Base-by-base conservation (phyloP, 2,329 filamentous ascomycete species). In the Botryosphaeria dothidea region DNA sequence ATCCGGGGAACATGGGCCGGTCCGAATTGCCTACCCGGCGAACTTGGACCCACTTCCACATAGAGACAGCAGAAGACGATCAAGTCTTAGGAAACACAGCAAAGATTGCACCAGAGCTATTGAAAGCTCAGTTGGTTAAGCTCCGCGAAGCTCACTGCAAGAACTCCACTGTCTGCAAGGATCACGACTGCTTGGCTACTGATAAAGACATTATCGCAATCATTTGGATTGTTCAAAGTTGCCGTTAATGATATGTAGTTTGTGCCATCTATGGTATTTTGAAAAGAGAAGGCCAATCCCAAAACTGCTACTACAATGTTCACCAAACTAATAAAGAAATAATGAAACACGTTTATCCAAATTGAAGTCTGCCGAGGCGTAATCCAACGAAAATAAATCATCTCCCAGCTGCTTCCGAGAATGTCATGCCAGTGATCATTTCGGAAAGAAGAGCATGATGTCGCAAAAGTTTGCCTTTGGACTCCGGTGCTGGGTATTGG, bases 181-280 rank as follows among this genome's bases (percentile, higher is more conserved):
- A n/a, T n/a, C n/a, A n/a, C n/a, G n/a, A n/a, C n/a, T n/a, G n/a
- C n/a, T n/a, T n/a, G n/a, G n/a, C n/a, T n/a, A n/a, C n/a, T n/a
- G n/a, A n/a, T n/a, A n/a, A n/a, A n/a, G n/a, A n/a, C n/a, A n/a
- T n/a, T 34, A 11, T 34, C 7, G 31, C 31, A 25, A 21, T 17
- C 34, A 38, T 8, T 17, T 36, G 3, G 21, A n/a, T 29, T 25
- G 23, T 60, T n/a, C n/a, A 9, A 21, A 9, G 2, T 60, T 45
- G 38, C 29, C 56, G 56, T 60, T 60, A 60, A 46, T 46, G 23
- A 43, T 60, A 60, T 60, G 3, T 52, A 21, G 41, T 60, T 46
- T 60, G n/a, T 60, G 56, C 25, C 56, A 60, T 60, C 56, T 60
- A 60, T 60, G 56, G 56, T 60, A 48, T 60, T 60, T 43, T 43